Conservation (phyloP, 495 filamentous ascomycete species). For the Tricharina praecox region DNA sequence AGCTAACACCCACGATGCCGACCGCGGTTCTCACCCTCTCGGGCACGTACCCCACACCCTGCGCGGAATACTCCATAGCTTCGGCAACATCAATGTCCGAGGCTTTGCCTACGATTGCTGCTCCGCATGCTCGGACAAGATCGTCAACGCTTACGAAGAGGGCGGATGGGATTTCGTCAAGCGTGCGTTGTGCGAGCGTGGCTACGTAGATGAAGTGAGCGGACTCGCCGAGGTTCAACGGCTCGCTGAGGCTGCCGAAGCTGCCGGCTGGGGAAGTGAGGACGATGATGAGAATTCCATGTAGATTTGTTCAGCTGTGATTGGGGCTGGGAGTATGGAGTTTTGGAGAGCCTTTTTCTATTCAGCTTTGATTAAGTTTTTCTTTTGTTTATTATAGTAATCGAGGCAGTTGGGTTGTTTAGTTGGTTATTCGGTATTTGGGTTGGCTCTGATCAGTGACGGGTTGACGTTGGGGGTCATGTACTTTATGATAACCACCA, state of each 20-base stretch:
- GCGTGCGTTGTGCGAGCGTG: constrained; percentile 62
- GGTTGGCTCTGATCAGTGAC: too few relatives aligned
- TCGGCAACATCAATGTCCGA: constrained; percentile 64
- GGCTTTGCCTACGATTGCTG: constrained; percentile 79
- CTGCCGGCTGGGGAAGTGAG: constrained; percentile 41
- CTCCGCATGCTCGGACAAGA: constrained; percentile 69
- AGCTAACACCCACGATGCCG: constrained; percentile 27
- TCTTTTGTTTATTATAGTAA: too few relatives aligned
- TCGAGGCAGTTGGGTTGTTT: too few relatives aligned
- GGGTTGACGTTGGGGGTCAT: too few relatives aligned
- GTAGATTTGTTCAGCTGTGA: constrained; percentile 18
- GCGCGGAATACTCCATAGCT: constrained; percentile 73
- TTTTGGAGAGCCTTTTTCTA: too few relatives aligned
- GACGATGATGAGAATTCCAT: constrained; percentile 36
- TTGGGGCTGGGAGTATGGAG: background rate
- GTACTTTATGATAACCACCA: too few relatives aligned
- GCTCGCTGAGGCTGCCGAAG: constrained; percentile 51
- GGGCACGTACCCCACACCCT: constrained; percentile 86
- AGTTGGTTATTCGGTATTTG: too few relatives aligned
- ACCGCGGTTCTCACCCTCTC: constrained; percentile 54
- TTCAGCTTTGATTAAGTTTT: too few relatives aligned
- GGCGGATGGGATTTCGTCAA: constrained; percentile 81
- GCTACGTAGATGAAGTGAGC: constrained; percentile 79
- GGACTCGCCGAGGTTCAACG: constrained; percentile 84
- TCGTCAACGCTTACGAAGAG: constrained; percentile 51